Percentiles rank a stretch among this genome's conserved stretches.
Evolutionary conservation across 192 early-diverging fungal species (phyloP).

Genomic region (Backusella australiensis): DNA sequence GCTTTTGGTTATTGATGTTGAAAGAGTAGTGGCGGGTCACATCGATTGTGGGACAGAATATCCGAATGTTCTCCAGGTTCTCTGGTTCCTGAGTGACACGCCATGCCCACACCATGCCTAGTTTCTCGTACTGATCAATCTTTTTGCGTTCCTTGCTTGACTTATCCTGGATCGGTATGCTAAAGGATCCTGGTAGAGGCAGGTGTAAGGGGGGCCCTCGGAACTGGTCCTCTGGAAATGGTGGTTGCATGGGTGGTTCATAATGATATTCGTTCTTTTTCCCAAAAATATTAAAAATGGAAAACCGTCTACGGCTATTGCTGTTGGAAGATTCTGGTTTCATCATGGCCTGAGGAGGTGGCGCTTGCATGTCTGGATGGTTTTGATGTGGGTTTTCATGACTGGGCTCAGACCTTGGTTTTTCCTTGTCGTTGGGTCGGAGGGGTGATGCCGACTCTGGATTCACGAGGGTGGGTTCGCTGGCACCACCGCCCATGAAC

Average conservation of each 20-base stretch:
- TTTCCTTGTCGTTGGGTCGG: not conserved
- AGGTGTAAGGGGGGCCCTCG: not conserved
- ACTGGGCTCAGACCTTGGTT: not conserved
- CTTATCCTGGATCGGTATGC: not conserved
- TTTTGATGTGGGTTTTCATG: not conserved
- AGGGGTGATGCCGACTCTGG: not conserved
- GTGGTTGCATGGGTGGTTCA: not conserved
- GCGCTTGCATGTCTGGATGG: not conserved
- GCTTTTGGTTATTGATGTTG: not conserved
- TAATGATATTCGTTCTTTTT: slow-evolving; percentile 2
- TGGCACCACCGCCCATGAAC: not conserved
- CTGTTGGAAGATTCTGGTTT: not conserved
- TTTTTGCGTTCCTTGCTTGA: not conserved
- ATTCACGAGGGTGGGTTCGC: not conserved
- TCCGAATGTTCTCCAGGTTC: not conserved
- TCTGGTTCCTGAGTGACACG: not conserved
- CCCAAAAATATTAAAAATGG: not conserved
- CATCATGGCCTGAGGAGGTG: not conserved
- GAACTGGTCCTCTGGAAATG: not conserved
- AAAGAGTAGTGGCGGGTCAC: not conserved
- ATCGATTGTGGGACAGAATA: not conserved
- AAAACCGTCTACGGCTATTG: not conserved
- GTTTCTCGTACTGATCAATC: not conserved
- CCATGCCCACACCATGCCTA: not conserved
- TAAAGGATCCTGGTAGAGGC: not conserved